Conservation (phyloP, 2,329 filamentous ascomycete genomes). For the Didymellaceae sp. region DNA sequence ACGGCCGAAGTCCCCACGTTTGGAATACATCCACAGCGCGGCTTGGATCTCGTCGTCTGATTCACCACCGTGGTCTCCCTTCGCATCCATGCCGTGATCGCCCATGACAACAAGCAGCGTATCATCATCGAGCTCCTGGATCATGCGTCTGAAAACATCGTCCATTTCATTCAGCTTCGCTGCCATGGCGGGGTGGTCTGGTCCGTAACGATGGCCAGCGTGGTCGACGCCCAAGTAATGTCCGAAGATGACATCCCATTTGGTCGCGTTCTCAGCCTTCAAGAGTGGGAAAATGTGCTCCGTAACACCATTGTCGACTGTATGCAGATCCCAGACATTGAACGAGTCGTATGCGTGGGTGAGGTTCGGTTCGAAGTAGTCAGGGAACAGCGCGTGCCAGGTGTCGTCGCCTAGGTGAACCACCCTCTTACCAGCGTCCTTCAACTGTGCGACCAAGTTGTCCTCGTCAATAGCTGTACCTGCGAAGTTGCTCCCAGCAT, state of each 20-base stretch:
- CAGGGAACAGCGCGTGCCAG: constrained; percentile 91
- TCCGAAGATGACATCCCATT: constrained; percentile 95
- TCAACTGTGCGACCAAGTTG: constrained; percentile 71
- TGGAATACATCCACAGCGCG: constrained; percentile 98
- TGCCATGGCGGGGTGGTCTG: constrained; percentile 89
- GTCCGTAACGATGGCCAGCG: constrained; percentile 94
- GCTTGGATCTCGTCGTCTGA: constrained; percentile 95
- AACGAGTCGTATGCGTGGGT: constrained; percentile 94
- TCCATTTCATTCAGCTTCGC: constrained; percentile 94
- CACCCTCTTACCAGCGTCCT: constrained; percentile 72
- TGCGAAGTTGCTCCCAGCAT: constrained; percentile 92
- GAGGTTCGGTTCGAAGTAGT: constrained; percentile 86
- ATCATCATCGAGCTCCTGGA: constrained; percentile 76
- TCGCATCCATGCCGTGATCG: constrained; percentile 98
- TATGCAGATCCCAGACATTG: constrained; percentile 97
- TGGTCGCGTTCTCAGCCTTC: constrained; percentile 64
- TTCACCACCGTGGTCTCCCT: constrained; percentile 98
- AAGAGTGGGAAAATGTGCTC: constrained; percentile 89
- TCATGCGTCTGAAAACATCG: constrained; percentile 73
- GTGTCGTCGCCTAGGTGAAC: constrained; percentile 98
- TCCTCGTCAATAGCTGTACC: constrained; percentile 97
- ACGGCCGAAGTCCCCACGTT: constrained; percentile 81
- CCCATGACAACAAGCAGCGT: constrained; percentile 95
- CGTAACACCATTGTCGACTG: constrained; percentile 92
- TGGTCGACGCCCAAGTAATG: constrained; percentile 97